Percentiles rank a stretch among this genome's conserved stretches.
Evolutionary conservation across 2,329 filamentous ascomycete genomes (phyloP).

Genomic region (Cadophora sp.): DNA sequence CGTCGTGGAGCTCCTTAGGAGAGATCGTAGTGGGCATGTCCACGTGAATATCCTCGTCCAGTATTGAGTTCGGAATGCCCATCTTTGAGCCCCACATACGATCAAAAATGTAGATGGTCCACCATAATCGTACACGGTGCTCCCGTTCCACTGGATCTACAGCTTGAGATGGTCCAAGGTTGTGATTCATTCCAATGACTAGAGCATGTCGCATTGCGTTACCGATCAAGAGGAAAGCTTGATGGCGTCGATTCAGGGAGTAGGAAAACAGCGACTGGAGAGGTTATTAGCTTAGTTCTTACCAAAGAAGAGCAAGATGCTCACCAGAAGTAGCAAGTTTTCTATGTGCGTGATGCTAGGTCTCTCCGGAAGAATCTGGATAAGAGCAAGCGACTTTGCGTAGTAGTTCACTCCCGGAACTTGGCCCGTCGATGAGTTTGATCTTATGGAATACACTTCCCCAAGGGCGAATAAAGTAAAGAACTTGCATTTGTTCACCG

Average conservation of each 20-base stretch:
- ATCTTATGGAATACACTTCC: conserved; percentile 52
- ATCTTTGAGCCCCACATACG: conserved; percentile 49
- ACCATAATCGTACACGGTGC: conserved; percentile 51
- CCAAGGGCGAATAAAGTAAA: conserved; percentile 55
- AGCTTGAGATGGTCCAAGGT: conserved; percentile 48
- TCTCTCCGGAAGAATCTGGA: conserved; percentile 50
- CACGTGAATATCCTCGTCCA: conserved; percentile 50
- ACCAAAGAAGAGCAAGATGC: conserved; percentile 22
- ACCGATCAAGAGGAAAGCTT: conserved; percentile 51
- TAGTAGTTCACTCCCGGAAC: conserved; percentile 55
- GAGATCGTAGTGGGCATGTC: conserved; percentile 49
- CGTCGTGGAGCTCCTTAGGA: conserved; percentile 35
- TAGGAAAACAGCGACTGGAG: conserved; percentile 52
- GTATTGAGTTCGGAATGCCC: conserved; percentile 47
- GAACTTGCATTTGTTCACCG: conserved; percentile 49
- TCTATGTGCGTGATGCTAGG: conserved; percentile 53
- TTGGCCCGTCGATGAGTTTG: conserved; percentile 41
- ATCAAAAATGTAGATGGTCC: conserved; percentile 51
- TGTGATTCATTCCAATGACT: conserved; percentile 48
- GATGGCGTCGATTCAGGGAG: conserved; percentile 52
- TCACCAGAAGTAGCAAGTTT: conserved; percentile 51
- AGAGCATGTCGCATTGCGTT: conserved; percentile 52
- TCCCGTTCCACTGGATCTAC: conserved; percentile 44
- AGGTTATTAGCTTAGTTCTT: not conserved
- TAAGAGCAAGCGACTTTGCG: conserved; percentile 48